These are phyloP conservation scores for Exophiala sideris DNA, from an alignment of 2,329 filamentous ascomycete genomes.

Conservation along the genomic window DNA sequence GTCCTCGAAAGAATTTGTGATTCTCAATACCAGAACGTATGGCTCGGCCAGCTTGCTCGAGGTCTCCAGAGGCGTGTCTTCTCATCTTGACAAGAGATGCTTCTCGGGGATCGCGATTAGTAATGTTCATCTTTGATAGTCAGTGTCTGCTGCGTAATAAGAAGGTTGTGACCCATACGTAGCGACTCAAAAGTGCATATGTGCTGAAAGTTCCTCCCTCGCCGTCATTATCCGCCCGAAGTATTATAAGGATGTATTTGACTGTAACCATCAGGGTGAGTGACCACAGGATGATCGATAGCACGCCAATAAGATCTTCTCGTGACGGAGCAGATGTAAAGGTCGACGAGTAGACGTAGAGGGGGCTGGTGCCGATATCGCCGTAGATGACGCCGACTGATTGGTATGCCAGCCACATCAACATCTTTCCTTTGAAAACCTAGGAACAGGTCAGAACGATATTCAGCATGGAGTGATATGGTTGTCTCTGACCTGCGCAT, in stretches of 20 bases:
- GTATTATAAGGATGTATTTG: conserved; percentile 55
- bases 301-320: conserved; percentile 50
- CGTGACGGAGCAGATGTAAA: conserved; percentile 45
- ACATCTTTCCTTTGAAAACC: conserved; percentile 31
- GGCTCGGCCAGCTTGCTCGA: conserved; percentile 41
- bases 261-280: conserved; percentile 56
- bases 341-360: conserved; percentile 57
- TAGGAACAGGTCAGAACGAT: background rate
- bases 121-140: conserved; percentile 40
- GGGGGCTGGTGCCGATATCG: conserved; percentile 57
- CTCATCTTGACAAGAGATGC: conserved; percentile 47
- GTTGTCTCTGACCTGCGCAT: conserved; percentile 17
- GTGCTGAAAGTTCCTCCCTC: conserved; percentile 57
- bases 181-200: conserved; percentile 52
- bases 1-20: conserved; percentile 42
- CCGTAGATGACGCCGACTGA: conserved; percentile 58
- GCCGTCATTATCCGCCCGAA: conserved; percentile 55
- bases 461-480: background rate
- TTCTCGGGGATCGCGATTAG: conserved; percentile 51
- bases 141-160: background rate
- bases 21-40: conserved; percentile 48
- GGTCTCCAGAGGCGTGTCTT: conserved; percentile 43
- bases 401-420: conserved; percentile 50
- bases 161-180: conserved; percentile 31
- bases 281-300: conserved; percentile 56